phyloP scores from a whole-genome alignment of 495 filamentous ascomycete species.

The Aspergillus coremiiformis region DNA sequence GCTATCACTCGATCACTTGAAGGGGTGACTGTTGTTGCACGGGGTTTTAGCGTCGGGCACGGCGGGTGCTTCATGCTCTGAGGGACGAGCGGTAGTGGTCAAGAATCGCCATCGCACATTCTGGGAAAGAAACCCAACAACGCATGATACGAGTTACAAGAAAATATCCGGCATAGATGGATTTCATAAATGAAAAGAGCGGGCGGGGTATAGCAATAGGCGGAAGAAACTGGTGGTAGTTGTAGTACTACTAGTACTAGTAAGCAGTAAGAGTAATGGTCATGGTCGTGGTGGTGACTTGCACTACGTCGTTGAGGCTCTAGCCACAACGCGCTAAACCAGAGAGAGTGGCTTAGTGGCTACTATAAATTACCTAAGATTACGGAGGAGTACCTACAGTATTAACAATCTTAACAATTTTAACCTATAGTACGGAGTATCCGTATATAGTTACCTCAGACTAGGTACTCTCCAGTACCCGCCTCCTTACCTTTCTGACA shows the following conservation, averaged over 20 bases:
- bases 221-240: neutral
- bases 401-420: too few relatives aligned
- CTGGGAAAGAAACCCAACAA: conserved; percentile 7
- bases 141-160: conserved; percentile 9
- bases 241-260: neutral
- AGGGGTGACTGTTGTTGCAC: conserved; percentile 9
- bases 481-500: neutral
- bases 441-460: neutral
- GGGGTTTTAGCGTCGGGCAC: conserved; percentile 21
- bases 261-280: neutral
- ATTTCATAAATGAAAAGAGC: neutral
- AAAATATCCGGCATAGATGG: neutral
- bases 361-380: too few relatives aligned
- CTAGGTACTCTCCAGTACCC: neutral
- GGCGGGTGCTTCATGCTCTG: conserved; percentile 20
- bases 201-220: neutral
- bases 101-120: conserved; percentile 22
- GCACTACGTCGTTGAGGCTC: conserved; percentile 11
- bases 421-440: neutral
- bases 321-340: conserved; percentile 14
- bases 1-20: conserved; percentile 1
- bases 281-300: neutral
- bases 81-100: conserved; percentile 17
- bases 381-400: too few relatives aligned
- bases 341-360: conserved; percentile 5